A percentile compares a stretch with the other conserved stretches of the same genome.
phyloP scores from a whole-genome alignment of 345 rosid genomes.

The Eucalyptus dawsonii region DNA sequence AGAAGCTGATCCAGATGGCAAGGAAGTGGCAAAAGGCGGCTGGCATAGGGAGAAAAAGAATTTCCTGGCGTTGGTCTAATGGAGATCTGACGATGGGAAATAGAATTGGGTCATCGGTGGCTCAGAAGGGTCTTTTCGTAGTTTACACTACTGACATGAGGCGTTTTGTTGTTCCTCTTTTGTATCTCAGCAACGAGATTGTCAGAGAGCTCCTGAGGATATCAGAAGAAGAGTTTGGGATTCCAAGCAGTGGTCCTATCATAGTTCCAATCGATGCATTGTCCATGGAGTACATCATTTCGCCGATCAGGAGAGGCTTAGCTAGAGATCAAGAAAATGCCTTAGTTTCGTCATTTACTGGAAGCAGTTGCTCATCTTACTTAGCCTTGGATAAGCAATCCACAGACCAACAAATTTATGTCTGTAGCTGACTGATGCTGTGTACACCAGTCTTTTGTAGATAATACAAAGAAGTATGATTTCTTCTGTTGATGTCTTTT shows the following conservation, averaged over 20 bases:
- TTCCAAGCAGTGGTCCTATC: conserved; percentile 9
- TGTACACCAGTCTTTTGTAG: background rate
- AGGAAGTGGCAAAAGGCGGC: conserved; percentile 9
- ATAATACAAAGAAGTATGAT: background rate
- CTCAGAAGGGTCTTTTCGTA: conserved; percentile 3
- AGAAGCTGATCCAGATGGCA: conserved; percentile 4
- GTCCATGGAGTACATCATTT: conserved; percentile 1
- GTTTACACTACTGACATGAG: conserved; percentile 1
- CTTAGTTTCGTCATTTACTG: background rate
- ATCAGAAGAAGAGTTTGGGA: background rate
- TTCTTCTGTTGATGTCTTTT: background rate
- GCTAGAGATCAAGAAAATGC: conserved; percentile 15
- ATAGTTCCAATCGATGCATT: conserved; percentile 11
- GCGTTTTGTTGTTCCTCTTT: background rate
- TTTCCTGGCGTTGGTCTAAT: background rate
- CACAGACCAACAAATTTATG: background rate
- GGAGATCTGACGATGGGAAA: background rate
- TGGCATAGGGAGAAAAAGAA: background rate
- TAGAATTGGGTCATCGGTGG: background rate
- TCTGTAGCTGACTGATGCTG: background rate
- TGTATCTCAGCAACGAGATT: background rate
- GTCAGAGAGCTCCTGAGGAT: background rate
- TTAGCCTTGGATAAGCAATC: background rate
- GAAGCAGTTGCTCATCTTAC: background rate
- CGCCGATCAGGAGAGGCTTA: background rate